These are phyloP conservation scores for Morella rubra DNA, from an alignment of 306 rosid species.

Conservation along the genomic window DNA sequence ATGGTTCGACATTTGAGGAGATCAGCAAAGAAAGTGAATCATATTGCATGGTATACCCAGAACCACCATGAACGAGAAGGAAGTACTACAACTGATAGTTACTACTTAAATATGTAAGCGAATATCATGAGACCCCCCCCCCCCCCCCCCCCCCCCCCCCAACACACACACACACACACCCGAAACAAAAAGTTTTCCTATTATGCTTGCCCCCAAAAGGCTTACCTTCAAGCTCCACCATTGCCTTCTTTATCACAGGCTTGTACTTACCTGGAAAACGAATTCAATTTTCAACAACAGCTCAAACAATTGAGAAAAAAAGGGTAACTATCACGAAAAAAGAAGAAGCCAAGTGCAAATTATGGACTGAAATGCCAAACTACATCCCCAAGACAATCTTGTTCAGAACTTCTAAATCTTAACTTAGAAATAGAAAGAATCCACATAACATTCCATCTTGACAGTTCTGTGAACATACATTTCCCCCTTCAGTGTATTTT, in stretches of 20 bases:
- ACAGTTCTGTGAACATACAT: neutral
- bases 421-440: neutral
- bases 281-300: constrained; percentile 24
- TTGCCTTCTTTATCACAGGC: constrained; percentile 99
- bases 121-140: neutral
- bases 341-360: neutral
- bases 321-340: neutral
- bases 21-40: constrained; percentile 10
- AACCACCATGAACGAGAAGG: neutral
- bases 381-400: neutral
- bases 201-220: neutral
- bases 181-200: no score
- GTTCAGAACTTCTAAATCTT: neutral
- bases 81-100: neutral
- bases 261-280: constrained; percentile 79
- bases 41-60: constrained; percentile 9
- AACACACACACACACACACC: no score
- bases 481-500: neutral
- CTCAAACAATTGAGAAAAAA: constrained; percentile 7
- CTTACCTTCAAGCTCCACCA: constrained; percentile 98
- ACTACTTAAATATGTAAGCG: neutral
- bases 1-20: constrained; percentile 17
- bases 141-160: neutral
- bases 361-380: neutral
- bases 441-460: neutral